Base-by-base conservation (phyloP, 2,329 filamentous ascomycete species). In the Colletotrichum eleusines region DNA sequence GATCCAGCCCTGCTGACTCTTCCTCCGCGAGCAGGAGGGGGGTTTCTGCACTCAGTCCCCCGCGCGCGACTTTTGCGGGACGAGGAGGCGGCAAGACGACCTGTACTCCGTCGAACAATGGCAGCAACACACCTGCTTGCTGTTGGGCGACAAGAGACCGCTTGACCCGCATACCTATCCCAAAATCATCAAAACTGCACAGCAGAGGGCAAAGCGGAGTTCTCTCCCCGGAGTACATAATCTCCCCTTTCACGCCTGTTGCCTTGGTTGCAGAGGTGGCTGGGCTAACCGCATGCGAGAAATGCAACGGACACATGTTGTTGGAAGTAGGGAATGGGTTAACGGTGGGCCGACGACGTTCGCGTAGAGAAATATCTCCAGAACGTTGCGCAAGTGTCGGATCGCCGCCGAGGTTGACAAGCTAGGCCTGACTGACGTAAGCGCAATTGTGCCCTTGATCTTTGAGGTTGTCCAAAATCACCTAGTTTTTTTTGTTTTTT, bases 111-210 rank as follows among this genome's bases (percentile, higher is more conserved):
- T 23, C 51, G 18, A 14, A 2, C 20, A 54, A 20, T 35, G 11
- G 51, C 51, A 54, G 51, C 51, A 33, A 35, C 31, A 35, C 48
- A 38, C 18, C 35, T n/a, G 1, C 28, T 33, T 11, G 26, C 14
- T 20, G 38, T 12, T 23, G 23, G 57, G 50, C 64, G 51, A 40
- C 26, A 40, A 57, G n/a, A 40, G 28, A 59, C 50, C 40, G 7
- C 66, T 64, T 53, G 66, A 53, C 46, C 38, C 59, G 38, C 66
- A 59, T 64, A 33, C 12, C 40, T 1, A 35, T 8, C 26, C 40
- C 44, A 6, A 6, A n/a, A n/a, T n/a, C n/a, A n/a, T 18, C 14
- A 42, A 20, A 44, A 20, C 26, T 23, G 31, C 20, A 48, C 42
- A 35, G 42, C 42, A 60, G 28, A 48, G 33, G 31, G 31, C 51